Conservation (phyloP, 495 filamentous ascomycete genomes). For the Penicillium paxilli region DNA sequence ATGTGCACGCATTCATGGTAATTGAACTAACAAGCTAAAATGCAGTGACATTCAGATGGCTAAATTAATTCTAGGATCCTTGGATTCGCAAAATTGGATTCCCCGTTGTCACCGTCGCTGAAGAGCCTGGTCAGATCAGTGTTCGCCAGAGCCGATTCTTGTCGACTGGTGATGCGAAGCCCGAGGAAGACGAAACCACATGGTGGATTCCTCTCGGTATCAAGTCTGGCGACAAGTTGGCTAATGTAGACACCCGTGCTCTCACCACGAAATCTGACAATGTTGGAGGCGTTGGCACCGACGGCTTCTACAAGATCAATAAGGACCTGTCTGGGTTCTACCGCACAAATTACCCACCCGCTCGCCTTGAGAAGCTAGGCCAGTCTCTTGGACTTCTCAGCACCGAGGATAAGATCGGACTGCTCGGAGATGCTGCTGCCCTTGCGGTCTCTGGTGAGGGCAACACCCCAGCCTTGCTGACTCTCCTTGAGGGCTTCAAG, state of each 20-base stretch:
- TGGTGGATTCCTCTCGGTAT: slow-evolving; percentile 96
- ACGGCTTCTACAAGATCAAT: slow-evolving; percentile 88
- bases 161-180: slow-evolving; percentile 84
- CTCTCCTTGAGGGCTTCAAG: slow-evolving; percentile 77
- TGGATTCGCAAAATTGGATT: slow-evolving; percentile 97
- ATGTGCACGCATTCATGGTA: slow-evolving; percentile 85
- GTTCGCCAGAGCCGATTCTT: slow-evolving; percentile 87
- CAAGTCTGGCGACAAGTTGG: slow-evolving; percentile 50
- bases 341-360: slow-evolving; percentile 84
- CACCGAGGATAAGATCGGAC: slow-evolving; percentile 85
- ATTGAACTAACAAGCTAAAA: neutral
- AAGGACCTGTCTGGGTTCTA: slow-evolving; percentile 87
- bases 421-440: slow-evolving; percentile 89
- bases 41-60: slow-evolving; percentile 5
- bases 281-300: slow-evolving; percentile 69
- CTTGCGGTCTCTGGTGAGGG: slow-evolving; percentile 84
- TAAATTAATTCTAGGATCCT: slow-evolving; percentile 51
- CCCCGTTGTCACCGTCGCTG: slow-evolving; percentile 81
- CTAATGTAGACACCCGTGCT: slow-evolving; percentile 44
- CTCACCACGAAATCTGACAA: slow-evolving; percentile 76
- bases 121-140: slow-evolving; percentile 77
- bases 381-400: slow-evolving; percentile 69
- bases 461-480: slow-evolving; percentile 73
- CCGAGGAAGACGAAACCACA: slow-evolving; percentile 84
- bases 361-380: slow-evolving; percentile 75